Percentiles rank a stretch among this genome's conserved stretches.
These are phyloP conservation scores for Phaseolus lunatus DNA, from an alignment of 306 rosid species.

Conservation along the genomic window DNA sequence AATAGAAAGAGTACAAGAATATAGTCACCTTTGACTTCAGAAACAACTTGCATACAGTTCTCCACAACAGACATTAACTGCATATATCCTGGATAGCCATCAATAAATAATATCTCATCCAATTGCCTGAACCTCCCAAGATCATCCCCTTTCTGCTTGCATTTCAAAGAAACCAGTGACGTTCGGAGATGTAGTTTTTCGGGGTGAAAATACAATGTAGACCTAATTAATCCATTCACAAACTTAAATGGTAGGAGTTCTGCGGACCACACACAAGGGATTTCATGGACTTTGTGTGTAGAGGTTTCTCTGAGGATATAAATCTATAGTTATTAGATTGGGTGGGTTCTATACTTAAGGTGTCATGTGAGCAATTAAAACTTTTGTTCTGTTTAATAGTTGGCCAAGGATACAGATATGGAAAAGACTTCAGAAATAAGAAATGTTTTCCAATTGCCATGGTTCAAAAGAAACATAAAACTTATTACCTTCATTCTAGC, in stretches of 20 bases:
- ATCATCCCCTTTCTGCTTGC: conserved; percentile 80
- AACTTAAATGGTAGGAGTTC: conserved; percentile 12
- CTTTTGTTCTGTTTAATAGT: conserved; percentile 23
- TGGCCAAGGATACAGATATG: conserved; percentile 18
- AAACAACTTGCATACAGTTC: conserved; percentile 83
- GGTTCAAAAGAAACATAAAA: conserved; percentile 33
- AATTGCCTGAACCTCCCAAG: conserved; percentile 88
- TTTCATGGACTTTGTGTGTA: background rate
- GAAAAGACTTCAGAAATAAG: conserved; percentile 24
- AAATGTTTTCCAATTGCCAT: conserved; percentile 30
- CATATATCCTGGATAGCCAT: conserved; percentile 86
- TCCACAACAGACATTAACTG: conserved; percentile 69
- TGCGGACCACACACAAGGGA: conserved; percentile 28
- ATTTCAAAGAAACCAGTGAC: conserved; percentile 41
- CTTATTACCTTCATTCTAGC: conserved; percentile 92
- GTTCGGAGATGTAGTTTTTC: background rate
- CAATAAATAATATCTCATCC: conserved; percentile 81
- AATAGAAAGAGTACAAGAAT: conserved; percentile 26
- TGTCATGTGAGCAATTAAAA: conserved; percentile 30
- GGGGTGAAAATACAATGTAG: background rate
- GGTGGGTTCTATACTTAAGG: background rate
- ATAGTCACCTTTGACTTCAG: conserved; percentile 76
- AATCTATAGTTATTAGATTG: conserved; percentile 30
- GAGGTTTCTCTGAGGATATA: conserved; percentile 13
- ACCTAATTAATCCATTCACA: conserved; percentile 17